Base-by-base conservation (phyloP, 176 grass and related monocot genomes). In the Oryza meyeriana region DNA sequence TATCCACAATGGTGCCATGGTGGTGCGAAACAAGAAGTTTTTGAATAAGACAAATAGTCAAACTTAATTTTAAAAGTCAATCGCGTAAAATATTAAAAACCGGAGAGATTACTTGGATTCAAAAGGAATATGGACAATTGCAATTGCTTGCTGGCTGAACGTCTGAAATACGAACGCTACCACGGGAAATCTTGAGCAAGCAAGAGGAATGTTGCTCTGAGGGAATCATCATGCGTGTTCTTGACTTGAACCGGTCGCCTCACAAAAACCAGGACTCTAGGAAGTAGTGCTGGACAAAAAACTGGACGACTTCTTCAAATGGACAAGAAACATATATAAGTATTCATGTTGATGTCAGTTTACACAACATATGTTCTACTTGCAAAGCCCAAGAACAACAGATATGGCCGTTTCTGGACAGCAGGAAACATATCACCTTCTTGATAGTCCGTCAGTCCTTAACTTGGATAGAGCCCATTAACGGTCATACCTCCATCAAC, bases 401-500 rank as follows among this genome's bases (percentile, higher is more conserved):
- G 69, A 31, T 64, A 63, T 82, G 69, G n/a, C 57, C 24, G 70
- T 31, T 72, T 18, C 41, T 73, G 52, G 79, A 30, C 52, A 81
- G 29, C 26, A 20, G 18, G 31, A 71, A 28, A 31, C 34, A 72
- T 14, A 6, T 10, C 55, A 27, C 58, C 72, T 2, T 31, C 44
- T 27, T 52, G 44, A 59, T 11, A 59, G 55, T 25, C 55, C 22
- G 25, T 71, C 61, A 74, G 13, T 73, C 47, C 39, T 81, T 52
- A 34, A 24, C 74, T 48, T 50, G 87, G 87, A 62, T 81, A 93
- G 14, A 98, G 73, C 25, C 88, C 95, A 66, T 94, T 98, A 41
- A 93, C 87, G 68, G 84, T 82, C 86, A 94, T 86, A 26, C 95
- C 92, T 20, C 92, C 92, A 69, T 98, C 95, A 7, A 95, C 92